These are phyloP conservation scores for Fusarium hostae DNA, from an alignment of 2,329 filamentous ascomycete species.

Conservation along the genomic window DNA sequence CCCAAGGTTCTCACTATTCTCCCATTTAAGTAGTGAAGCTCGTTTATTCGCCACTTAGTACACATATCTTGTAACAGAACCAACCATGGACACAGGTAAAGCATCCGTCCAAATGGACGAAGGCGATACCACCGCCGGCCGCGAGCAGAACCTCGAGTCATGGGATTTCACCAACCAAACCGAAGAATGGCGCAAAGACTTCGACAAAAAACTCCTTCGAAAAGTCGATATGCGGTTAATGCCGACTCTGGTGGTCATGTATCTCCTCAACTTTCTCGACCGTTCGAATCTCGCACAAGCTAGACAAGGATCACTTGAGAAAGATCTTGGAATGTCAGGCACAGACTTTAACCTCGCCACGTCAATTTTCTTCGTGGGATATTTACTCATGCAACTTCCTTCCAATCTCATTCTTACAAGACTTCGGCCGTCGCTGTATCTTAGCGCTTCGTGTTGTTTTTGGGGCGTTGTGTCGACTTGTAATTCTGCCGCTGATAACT, in stretches of 20 bases:
- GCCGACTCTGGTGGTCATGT: conserved; percentile 65
- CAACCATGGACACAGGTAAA: conserved; percentile 20
- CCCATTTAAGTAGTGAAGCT: background rate
- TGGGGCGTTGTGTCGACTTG: conserved; percentile 56
- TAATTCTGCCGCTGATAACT: conserved; percentile 59
- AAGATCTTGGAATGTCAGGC: conserved; percentile 63
- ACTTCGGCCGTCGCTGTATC: conserved; percentile 63
- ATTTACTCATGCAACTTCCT: conserved; percentile 70
- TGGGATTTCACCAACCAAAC: conserved; percentile 29
- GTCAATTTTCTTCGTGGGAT: conserved; percentile 70
- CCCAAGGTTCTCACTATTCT: background rate
- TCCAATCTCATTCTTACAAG: conserved; percentile 68
- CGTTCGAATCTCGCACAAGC: conserved; percentile 65
- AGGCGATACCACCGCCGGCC: background rate
- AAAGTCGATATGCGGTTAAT: conserved; percentile 65
- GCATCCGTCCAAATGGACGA: conserved; percentile 30
- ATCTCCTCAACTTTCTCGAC: conserved; percentile 67
- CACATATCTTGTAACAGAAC: background rate
- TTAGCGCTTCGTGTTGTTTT: conserved; percentile 59
- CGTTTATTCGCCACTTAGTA: accelerated
- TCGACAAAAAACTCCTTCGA: conserved; percentile 53
- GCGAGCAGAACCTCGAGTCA: conserved; percentile 11
- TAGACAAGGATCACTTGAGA: conserved; percentile 63
- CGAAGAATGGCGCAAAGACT: conserved; percentile 29
- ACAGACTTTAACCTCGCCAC: conserved; percentile 70